Percentiles rank a stretch among this genome's conserved stretches.
These are phyloP conservation scores for Trypanosomatidae sp. DNA, from an alignment of 208 protist genomes.

Conservation along the genomic window DNA sequence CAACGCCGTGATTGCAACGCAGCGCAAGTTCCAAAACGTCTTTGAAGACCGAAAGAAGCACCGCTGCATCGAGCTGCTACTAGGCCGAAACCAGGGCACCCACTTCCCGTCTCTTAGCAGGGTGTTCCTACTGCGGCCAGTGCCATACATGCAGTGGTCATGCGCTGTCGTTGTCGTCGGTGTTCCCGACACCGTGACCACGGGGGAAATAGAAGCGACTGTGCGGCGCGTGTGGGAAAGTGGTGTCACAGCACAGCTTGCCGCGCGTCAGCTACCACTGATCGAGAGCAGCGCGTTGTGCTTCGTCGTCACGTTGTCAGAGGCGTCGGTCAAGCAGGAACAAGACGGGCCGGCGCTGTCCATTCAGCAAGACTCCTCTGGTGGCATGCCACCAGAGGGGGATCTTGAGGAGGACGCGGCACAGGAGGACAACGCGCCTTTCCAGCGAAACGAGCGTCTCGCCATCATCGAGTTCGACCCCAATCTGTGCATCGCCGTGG, in stretches of 20 bases:
- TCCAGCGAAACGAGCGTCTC: constrained; percentile 34
- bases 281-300: constrained; percentile 60
- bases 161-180: constrained; percentile 62
- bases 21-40: constrained; percentile 81
- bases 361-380: constrained; percentile 17
- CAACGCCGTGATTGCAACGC: constrained; percentile 87
- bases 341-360: constrained; percentile 17
- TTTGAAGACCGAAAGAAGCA: constrained; percentile 88
- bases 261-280: constrained; percentile 13
- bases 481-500: constrained; percentile 38
- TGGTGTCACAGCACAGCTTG: constrained; percentile 32
- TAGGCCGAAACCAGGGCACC: constrained; percentile 64
- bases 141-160: constrained; percentile 57
- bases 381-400: constrained; percentile 3
- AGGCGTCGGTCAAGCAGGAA: constrained; percentile 15
- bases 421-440: constrained; percentile 20
- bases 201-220: constrained; percentile 37
- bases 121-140: constrained; percentile 61
- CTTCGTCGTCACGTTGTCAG: constrained; percentile 40
- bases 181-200: constrained; percentile 30
- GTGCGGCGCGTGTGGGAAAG: constrained; percentile 53
- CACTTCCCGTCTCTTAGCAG: constrained; percentile 76
- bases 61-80: constrained; percentile 70
- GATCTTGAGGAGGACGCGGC: constrained; percentile 9
- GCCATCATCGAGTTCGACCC: constrained; percentile 75